Base-by-base conservation (phyloP, 2,329 filamentous ascomycete genomes). In the Paraconiothyrium brasiliense region DNA sequence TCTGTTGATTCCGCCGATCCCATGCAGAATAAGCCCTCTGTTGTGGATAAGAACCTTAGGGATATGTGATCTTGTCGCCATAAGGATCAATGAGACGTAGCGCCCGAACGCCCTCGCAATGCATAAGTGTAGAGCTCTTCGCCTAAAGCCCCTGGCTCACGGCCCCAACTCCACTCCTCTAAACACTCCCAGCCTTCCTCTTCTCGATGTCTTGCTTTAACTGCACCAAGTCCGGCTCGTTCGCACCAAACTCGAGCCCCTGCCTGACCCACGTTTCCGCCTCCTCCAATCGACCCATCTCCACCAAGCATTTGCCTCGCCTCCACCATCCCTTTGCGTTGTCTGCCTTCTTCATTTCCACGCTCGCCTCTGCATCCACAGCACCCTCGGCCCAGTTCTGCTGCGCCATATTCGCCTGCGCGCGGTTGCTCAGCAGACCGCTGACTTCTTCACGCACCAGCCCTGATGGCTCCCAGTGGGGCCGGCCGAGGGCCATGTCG, bases 291-390 rank as follows among this genome's bases (percentile, higher is more conserved):
- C 94, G 81, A 1, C 91, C 91, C 95, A 98, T 98, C 87, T 99
- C 95, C 67, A 90, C 81, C 75, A 98, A 80, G 76, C 93, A 96
- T 82, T 89, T 89, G 10, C 92, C 95, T 64, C 92, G 85, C 64
- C 95, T 85, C 90, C 93, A 97, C 93, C 94, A 98, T 0, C 90
- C 94, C 87, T 98, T 98, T 1, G 92, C 89, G 78, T 99, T 98
- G 43, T 91, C 93, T 46, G 90, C 86, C 67, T 89, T 87, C 84
- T 94, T 94, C 65, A 92, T 89, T 84, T 97, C 94, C 47, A 97
- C 90, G 76, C 92, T 95, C 34, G 89, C 87, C 82, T 96, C 91
- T 4, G 93, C 94, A 80, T 99, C 95, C 6, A 93, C 85, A n/a
- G 90, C 87, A 5, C 89, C 95, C 81, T 95, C 93, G 0, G 92